Evolutionary conservation across 1,284 basidiomycete genomes (phyloP).

Genomic region (Gymnopus androsaceus): DNA sequence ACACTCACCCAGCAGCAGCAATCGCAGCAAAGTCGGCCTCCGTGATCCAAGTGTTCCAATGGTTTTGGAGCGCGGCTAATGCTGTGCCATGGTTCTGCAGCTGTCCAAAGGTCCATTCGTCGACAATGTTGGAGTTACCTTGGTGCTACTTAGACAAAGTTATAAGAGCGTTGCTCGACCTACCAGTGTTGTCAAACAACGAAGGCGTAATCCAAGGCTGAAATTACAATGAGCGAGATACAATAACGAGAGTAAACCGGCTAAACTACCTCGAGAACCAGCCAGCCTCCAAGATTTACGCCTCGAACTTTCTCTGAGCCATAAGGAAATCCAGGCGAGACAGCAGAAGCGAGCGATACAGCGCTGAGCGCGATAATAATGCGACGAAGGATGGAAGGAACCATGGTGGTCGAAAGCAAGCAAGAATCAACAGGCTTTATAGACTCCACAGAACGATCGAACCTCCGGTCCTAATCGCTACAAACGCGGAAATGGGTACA

Average conservation of each 20-base stretch:
- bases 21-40: slow-evolving; percentile 76
- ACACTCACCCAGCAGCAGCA: slow-evolving; percentile 69
- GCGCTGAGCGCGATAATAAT: slow-evolving; percentile 9
- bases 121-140: slow-evolving; percentile 63
- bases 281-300: slow-evolving; percentile 81
- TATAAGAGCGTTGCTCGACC: not conserved
- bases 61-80: slow-evolving; percentile 50
- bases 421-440: not conserved
- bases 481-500: too few species aligned
- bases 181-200: slow-evolving; percentile 78
- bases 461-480: too few species aligned
- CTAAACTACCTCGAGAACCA: slow-evolving; percentile 66
- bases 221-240: slow-evolving; percentile 3
- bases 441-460: slow-evolving; percentile 4
- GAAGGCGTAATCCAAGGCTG: slow-evolving; percentile 87
- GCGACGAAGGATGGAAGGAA: slow-evolving; percentile 20
- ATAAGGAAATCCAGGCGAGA: slow-evolving; percentile 48
- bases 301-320: slow-evolving; percentile 66
- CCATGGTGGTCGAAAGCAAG: not conserved
- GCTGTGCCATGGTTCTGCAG: slow-evolving; percentile 57
- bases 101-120: slow-evolving; percentile 86
- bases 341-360: slow-evolving; percentile 28
- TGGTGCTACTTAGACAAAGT: not conserved
- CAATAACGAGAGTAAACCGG: slow-evolving; percentile 9
- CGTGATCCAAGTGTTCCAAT: slow-evolving; percentile 85